phyloP scores from a whole-genome alignment of 2,329 filamentous ascomycete species.

The Claviceps citrina region DNA sequence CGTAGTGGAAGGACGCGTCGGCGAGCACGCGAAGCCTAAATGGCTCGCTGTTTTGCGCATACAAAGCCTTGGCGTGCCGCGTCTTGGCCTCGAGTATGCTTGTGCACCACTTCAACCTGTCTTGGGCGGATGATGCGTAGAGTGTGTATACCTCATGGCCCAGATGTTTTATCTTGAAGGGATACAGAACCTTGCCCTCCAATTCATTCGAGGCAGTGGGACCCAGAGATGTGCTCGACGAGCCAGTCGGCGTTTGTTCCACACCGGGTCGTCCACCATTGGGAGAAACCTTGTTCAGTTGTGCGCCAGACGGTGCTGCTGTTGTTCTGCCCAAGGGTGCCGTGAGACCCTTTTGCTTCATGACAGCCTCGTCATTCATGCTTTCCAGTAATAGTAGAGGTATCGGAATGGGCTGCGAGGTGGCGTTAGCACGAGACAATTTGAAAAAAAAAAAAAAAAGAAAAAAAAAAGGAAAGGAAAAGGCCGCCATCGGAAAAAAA shows the following conservation, averaged over 20 bases:
- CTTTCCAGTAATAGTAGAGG: conserved; percentile 85
- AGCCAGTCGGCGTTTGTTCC: conserved; percentile 51
- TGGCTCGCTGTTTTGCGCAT: conserved; percentile 86
- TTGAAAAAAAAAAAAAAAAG: conserved; percentile 14
- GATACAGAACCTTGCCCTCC: conserved; percentile 75
- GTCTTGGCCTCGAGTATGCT: conserved; percentile 94
- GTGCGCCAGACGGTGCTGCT: conserved; percentile 42
- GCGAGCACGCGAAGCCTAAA: conserved; percentile 86
- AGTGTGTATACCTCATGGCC: conserved; percentile 87
- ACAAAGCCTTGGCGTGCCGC: conserved; percentile 73
- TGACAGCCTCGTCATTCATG: conserved; percentile 77
- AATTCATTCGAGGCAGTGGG: conserved; percentile 42
- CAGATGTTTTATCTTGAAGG: conserved; percentile 90
- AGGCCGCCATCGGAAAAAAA: background rate
- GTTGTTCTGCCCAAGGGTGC: conserved; percentile 43
- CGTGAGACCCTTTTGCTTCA: conserved; percentile 65
- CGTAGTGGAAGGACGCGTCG: conserved; percentile 79
- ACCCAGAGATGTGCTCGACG: conserved; percentile 43
- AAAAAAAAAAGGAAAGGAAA: background rate
- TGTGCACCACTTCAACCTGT: conserved; percentile 75
- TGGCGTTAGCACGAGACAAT: background rate
- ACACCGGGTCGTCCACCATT: conserved; percentile 43
- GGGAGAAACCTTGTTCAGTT: conserved; percentile 39
- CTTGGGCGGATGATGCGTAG: conserved; percentile 62
- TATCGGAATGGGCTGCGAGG: conserved; percentile 70